phyloP scores from a whole-genome alignment of 2,329 filamentous ascomycete species.

The Aplosporella prunicola region DNA sequence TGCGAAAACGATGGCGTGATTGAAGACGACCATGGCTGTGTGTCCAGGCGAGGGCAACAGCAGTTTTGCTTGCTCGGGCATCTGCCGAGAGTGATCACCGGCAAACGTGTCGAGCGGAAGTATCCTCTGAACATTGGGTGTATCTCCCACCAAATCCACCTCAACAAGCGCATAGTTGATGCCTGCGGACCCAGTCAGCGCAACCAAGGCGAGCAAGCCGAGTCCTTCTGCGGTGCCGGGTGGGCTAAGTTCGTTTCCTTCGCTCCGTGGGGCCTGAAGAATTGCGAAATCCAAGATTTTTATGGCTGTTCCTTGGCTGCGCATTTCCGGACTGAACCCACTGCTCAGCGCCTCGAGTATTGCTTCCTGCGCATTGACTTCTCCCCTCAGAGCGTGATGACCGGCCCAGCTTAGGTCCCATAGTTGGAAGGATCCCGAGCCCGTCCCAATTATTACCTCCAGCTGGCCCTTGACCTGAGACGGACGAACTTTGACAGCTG shows the following conservation, averaged over 20 bases:
- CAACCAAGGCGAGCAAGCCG: conserved; percentile 24
- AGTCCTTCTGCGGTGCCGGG: conserved; percentile 12
- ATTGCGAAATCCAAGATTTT: conserved; percentile 75
- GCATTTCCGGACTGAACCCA: conserved; percentile 38
- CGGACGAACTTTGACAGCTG: conserved; percentile 66
- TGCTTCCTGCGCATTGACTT: conserved; percentile 58
- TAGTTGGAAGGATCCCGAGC: conserved; percentile 65
- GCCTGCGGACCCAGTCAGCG: conserved; percentile 19
- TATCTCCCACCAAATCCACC: conserved; percentile 48
- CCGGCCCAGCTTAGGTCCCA: conserved; percentile 89
- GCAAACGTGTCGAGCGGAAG: conserved; percentile 49
- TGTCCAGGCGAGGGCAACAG: conserved; percentile 70
- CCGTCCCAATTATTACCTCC: conserved; percentile 70
- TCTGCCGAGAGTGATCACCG: conserved; percentile 29
- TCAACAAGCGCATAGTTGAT: conserved; percentile 69
- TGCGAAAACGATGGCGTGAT: conserved; percentile 65
- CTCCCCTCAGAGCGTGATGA: conserved; percentile 63
- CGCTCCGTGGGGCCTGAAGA: conserved; percentile 37
- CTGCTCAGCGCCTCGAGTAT: conserved; percentile 55
- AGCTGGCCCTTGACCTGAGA: conserved; percentile 70
- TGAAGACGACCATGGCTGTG: conserved; percentile 74
- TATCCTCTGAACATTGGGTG: conserved; percentile 52
- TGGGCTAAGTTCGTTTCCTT: conserved; percentile 34
- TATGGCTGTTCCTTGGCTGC: conserved; percentile 47
- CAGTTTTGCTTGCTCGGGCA: conserved; percentile 30